Evolutionary conservation across 192 early-diverging fungal genomes (phyloP), one percentile per base, ranked within the genome.

Genomic region (Geosiphon pyriformis): DNA sequence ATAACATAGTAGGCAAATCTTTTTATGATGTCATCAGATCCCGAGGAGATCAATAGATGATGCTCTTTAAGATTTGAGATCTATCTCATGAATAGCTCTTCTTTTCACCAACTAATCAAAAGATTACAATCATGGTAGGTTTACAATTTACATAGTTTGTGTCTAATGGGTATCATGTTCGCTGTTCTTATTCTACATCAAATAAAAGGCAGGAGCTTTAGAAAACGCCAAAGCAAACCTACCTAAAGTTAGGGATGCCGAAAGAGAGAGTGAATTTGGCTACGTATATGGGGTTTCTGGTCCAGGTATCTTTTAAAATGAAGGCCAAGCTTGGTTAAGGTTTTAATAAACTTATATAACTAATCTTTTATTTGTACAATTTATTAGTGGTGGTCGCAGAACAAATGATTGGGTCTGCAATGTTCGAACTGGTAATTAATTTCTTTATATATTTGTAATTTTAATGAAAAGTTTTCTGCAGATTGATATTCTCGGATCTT

Each of bases 231-330:
- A 90, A 68, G 88, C 87, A 62, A 82, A 85, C 57, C 74, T 95
- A 71, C 86, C 84, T 62, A 88, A 82, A 69, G 94, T 99, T 58
- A 83, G 88, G 61, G 95, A 98, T 75, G 75, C 77, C 51, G 94
- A 95, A 57, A 78, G 76, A 47, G 97, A 98, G 74, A 83, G 81
- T 46, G 82, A 83, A 31, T 92, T 92, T 80, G 97, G 97, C 72
- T 93, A 82, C 59, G 89, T 99, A 34, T 99, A 82, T 74, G 95
- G 91, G 27, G 95, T 99, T n/a, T 98, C 97, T 32, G 97, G 97
- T 37, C 97, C 96, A 61, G 96, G 93, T 94, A 78, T 59, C 68
- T 20, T 20, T 50, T 4, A 4, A n/a, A 25, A 34, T 61, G 15
- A 48, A 49, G 15, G 0, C 7, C 0, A 17, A 25, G 22, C 34